Percentiles rank a stretch among this genome's conserved stretches.
These are phyloP conservation scores for Dalbergia cultrata DNA, from an alignment of 306 rosid genomes.

Conservation along the genomic window DNA sequence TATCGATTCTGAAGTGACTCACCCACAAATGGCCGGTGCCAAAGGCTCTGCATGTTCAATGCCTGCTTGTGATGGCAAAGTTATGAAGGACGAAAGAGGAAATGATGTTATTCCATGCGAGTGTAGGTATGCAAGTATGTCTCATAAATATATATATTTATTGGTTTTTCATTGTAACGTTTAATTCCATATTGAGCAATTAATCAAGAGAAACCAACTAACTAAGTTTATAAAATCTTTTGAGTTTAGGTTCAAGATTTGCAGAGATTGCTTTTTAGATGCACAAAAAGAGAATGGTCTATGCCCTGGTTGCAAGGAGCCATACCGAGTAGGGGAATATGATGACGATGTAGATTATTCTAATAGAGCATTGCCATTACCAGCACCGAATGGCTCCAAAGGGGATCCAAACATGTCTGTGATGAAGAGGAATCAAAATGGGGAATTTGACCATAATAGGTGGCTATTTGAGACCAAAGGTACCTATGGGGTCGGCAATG, in stretches of 20 bases:
- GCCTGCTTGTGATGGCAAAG: constrained; percentile 82
- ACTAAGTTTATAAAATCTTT: not conserved
- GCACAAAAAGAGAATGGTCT: constrained; percentile 71
- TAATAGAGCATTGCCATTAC: constrained; percentile 60
- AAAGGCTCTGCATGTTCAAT: constrained; percentile 83
- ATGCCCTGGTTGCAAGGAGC: constrained; percentile 95
- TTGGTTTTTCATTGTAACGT: not conserved
- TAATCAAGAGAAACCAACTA: not conserved
- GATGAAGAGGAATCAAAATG: constrained; percentile 82
- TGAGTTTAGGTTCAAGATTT: constrained; percentile 76
- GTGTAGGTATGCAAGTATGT: constrained; percentile 71
- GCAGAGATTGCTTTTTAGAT: constrained; percentile 87
- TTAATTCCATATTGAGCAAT: not conserved
- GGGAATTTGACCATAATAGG: constrained; percentile 90
- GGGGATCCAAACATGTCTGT: constrained; percentile 72
- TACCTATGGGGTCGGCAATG: constrained; percentile 91
- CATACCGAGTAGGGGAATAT: constrained; percentile 63
- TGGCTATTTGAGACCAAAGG: constrained; percentile 93
- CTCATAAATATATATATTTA: not conserved
- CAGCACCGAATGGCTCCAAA: constrained; percentile 67
- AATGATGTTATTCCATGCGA: constrained; percentile 81
- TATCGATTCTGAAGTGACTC: constrained; percentile 83
- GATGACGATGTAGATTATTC: constrained; percentile 66
- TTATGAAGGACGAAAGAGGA: constrained; percentile 95
- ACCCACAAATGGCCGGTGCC: constrained; percentile 97